Evolutionary conservation across 2,329 filamentous ascomycete genomes (phyloP).

Genomic region (Drechslerella dactyloides): DNA sequence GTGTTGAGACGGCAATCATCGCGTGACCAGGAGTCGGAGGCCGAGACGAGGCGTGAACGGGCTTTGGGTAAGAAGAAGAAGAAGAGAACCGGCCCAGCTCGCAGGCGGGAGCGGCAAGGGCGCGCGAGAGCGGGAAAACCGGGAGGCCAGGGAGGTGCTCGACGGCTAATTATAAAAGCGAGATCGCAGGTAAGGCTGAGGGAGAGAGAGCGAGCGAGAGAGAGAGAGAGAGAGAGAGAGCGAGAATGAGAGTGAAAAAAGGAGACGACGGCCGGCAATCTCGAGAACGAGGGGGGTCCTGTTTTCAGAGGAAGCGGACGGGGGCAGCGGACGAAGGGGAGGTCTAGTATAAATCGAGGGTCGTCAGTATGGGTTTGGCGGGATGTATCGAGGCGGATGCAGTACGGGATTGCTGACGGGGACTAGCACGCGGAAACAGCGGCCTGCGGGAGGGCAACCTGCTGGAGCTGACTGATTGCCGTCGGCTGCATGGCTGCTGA

Average conservation of each 20-base stretch:
- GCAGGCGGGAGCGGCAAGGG: constrained; percentile 11
- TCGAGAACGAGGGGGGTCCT: background rate
- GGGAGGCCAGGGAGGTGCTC: constrained; percentile 11
- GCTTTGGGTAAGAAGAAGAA: constrained; percentile 12
- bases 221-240: background rate
- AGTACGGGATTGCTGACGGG: no score
- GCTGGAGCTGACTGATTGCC: constrained; percentile 28
- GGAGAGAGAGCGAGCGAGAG: background rate
- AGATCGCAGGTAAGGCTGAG: constrained; percentile 7
- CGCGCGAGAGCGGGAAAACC: constrained; percentile 30
- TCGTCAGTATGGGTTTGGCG: no score
- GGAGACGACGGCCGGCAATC: background rate
- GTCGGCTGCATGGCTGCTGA: constrained; percentile 24
- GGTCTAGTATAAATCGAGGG: no score
- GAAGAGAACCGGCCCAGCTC: constrained; percentile 18
- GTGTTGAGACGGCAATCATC: constrained; percentile 51
- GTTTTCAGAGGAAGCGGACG: background rate
- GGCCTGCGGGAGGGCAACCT: constrained; percentile 14
- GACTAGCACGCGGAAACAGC: constrained; percentile 24
- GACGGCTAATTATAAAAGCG: constrained; percentile 31
- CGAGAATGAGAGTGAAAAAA: background rate
- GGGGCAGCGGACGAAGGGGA: no score
- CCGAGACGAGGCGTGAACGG: constrained; percentile 4
- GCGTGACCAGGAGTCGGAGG: constrained; percentile 25
- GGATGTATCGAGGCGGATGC: no score